Evolutionary conservation across 495 filamentous ascomycete genomes (phyloP).

Genomic region (Xylaria bambusicola): DNA sequence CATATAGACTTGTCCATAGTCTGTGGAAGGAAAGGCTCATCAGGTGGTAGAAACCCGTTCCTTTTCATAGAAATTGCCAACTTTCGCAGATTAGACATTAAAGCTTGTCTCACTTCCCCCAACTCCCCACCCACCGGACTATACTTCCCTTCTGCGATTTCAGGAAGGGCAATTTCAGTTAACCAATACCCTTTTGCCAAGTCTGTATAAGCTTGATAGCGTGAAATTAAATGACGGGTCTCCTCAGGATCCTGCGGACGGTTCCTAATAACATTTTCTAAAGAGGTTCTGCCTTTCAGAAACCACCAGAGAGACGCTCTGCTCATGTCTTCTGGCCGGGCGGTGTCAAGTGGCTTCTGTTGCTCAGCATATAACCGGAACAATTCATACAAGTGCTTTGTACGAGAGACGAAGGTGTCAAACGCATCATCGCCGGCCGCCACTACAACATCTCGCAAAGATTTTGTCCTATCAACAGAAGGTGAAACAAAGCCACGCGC

Average conservation of each 20-base stretch:
- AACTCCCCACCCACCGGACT: constrained; percentile 41
- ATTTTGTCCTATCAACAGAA: constrained; percentile 29
- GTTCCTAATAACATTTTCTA: constrained; percentile 70
- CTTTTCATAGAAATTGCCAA: constrained; percentile 79
- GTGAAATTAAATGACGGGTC: constrained; percentile 36
- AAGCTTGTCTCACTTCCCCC: constrained; percentile 53
- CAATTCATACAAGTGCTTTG: constrained; percentile 64
- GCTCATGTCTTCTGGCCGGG: constrained; percentile 64
- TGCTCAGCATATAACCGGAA: constrained; percentile 73
- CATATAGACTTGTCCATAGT: constrained; percentile 74
- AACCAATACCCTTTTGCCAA: constrained; percentile 86
- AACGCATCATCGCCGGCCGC: constrained; percentile 64
- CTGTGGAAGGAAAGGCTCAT: constrained; percentile 63
- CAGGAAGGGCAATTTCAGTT: constrained; percentile 63
- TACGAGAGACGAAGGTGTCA: constrained; percentile 64
- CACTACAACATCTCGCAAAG: constrained; percentile 38
- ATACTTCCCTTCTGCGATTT: constrained; percentile 41
- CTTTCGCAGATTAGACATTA: constrained; percentile 66
- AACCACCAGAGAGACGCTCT: constrained; percentile 86
- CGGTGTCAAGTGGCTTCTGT: constrained; percentile 61
- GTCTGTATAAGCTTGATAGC: constrained; percentile 73
- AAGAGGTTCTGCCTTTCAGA: constrained; percentile 67
- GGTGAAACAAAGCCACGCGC: constrained; percentile 26
- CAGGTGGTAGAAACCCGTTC: constrained; percentile 70
- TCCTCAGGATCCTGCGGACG: constrained; percentile 54